Evolutionary conservation across 495 filamentous ascomycete species (phyloP), one percentile per base, ranked within the genome.

Genomic region (Parathielavia appendiculata): DNA sequence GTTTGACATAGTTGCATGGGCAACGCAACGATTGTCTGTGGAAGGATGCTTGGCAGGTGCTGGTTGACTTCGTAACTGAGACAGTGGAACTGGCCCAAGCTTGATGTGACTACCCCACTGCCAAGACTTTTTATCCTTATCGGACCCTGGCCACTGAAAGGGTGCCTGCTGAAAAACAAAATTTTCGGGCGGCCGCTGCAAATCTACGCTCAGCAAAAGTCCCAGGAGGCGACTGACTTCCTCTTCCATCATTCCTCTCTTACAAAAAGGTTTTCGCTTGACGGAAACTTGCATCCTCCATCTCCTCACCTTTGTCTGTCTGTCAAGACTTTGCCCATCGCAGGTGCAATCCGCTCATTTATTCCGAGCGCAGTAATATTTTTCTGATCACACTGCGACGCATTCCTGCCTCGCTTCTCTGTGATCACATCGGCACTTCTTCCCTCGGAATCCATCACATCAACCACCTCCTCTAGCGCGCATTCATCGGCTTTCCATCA

Each of bases 231-330:
- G 48, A 59, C 51, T 63, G 32, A 2, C 26, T 30, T 6, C 6
- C 6, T 6, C 26, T 23, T 48, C 22, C 34, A 52, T 49, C 43
- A 44, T 56, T 58, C 52, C 40, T 47, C 16, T 26, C 39, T 36
- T 49, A 32, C 48, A 57, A 62, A 56, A 60, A n/a, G n/a, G 34
- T 59, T 57, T 56, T 59, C 49, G 49, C 57, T 57, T 49, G 52
- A 35, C 53, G 40, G 45, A 56, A 63, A 46, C 45, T 57, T 52
- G 14, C 52, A 38, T 35, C 41, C 35, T 52, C 39, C 47, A 38
- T 46, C 45, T 41, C 26, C 35, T 30, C 23, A 5, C 38, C 53
- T n/a, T 43, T 32, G 12, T 46, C 44, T 51, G 40, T 19, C 38
- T 41, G 9, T 32, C 13, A 56, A 32, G 13, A 32, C 19, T 34